Evolutionary conservation across 371 early-diverging fungal genomes (phyloP).

Genomic region (Syncephalastrum sp.): DNA sequence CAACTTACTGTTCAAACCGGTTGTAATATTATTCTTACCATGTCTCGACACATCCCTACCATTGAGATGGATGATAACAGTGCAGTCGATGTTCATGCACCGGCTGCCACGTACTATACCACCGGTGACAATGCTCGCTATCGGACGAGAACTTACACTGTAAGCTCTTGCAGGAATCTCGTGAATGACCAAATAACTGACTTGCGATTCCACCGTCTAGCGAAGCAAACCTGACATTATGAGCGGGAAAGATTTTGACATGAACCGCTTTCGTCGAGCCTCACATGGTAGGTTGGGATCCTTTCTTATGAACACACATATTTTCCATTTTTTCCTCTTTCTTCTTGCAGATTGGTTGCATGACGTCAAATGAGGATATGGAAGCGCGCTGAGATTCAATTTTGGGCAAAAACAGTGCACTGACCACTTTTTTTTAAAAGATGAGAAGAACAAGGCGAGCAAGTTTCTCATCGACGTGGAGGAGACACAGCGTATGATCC

Average conservation of each 20-base stretch:
- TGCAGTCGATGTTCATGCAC: conserved; percentile 28
- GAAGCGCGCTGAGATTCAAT: neutral
- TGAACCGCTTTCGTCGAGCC: conserved; percentile 22
- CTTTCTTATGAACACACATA: no score
- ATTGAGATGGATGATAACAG: no score
- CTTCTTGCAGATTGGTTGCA: neutral
- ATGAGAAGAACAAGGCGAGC: conserved; percentile 67
- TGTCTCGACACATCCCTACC: no score
- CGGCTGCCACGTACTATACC: conserved; percentile 31
- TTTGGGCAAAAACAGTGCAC: no score
- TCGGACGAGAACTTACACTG: conserved; percentile 24
- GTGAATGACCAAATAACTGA: neutral
- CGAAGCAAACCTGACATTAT: neutral
- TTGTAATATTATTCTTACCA: no score
- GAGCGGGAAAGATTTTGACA: conserved; percentile 3
- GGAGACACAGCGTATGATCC: conserved; percentile 67
- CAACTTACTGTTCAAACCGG: no score
- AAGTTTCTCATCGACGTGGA: conserved; percentile 81
- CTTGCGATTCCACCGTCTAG: neutral
- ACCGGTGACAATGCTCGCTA: conserved; percentile 26
- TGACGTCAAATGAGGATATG: conserved; percentile 15
- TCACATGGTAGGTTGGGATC: conserved; percentile 34
- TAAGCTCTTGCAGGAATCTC: conserved; percentile 6
- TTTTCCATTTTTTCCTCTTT: no score
- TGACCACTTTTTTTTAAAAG: conserved; percentile 28